These are phyloP conservation scores for Parsonsia alboflavescens DNA, from an alignment of 257 asterid species.

Conservation along the genomic window DNA sequence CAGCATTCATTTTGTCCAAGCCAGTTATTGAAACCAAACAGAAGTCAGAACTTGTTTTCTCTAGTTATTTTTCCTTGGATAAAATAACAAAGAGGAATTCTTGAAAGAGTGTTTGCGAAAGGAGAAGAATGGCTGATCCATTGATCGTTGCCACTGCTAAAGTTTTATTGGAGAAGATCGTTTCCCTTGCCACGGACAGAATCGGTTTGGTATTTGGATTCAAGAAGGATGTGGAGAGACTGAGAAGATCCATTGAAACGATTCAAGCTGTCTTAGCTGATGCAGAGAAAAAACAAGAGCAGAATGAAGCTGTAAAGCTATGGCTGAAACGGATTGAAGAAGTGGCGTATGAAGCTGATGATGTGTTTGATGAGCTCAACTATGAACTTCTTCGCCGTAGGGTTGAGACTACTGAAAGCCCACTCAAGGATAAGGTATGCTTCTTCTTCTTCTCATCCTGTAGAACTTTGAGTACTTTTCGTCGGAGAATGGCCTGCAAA, in stretches of 20 bases:
- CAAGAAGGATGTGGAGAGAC: neutral
- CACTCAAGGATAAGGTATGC: neutral
- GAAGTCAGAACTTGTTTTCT: too few species aligned
- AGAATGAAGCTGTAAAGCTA: neutral
- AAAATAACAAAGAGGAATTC: too few species aligned
- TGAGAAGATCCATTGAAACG: neutral
- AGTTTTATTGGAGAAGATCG: neutral
- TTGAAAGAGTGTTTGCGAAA: too few species aligned
- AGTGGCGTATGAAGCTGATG: neutral
- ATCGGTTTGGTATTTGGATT: neutral
- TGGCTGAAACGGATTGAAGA: neutral
- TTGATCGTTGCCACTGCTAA: neutral
- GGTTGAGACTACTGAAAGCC: neutral
- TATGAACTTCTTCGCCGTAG: neutral
- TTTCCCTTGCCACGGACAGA: neutral
- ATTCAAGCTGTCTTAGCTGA: constrained; percentile 1
- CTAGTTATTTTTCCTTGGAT: too few species aligned
- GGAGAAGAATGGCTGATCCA: too few species aligned
- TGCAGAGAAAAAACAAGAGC: neutral
- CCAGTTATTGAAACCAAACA: too few species aligned
- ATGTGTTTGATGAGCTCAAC: neutral
- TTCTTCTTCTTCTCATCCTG: neutral
- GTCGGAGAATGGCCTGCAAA: neutral
- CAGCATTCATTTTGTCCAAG: too few species aligned
- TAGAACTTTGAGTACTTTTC: neutral